A percentile compares a stretch with the other conserved stretches of the same genome.
phyloP scores from a whole-genome alignment of 2,329 filamentous ascomycete species.

The Alternaria sp. region DNA sequence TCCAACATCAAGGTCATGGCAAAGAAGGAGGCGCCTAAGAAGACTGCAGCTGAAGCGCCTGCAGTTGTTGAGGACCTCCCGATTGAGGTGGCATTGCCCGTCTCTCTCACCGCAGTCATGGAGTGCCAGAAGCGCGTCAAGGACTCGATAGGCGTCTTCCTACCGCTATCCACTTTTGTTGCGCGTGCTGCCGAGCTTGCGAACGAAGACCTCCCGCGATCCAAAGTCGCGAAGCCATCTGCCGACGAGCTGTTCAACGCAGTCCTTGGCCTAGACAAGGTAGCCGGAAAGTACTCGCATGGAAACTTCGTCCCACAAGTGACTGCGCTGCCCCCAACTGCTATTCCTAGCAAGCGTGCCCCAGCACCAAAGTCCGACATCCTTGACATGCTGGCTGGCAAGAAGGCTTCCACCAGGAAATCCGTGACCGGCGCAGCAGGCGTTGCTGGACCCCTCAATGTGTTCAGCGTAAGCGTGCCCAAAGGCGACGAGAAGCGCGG shows the following conservation, averaged over 20 bases:
- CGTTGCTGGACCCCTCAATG: conserved; percentile 66
- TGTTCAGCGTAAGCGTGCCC: conserved; percentile 83
- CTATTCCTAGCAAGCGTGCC: conserved; percentile 40
- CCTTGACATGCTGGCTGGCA: conserved; percentile 74
- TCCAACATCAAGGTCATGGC: conserved; percentile 88
- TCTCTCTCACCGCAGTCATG: conserved; percentile 81
- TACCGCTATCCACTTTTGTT: conserved; percentile 88
- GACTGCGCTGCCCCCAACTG: conserved; percentile 52
- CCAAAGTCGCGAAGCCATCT: conserved; percentile 70
- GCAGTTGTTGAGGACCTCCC: conserved; percentile 57
- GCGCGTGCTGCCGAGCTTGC: conserved; percentile 83
- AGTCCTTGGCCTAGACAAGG: conserved; percentile 74
- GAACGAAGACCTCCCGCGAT: conserved; percentile 82
- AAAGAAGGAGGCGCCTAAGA: conserved; percentile 56
- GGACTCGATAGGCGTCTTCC: conserved; percentile 76
- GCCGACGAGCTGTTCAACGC: conserved; percentile 89
- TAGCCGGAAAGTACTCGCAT: conserved; percentile 57
- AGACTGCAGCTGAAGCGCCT: conserved; percentile 52
- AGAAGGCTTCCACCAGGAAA: conserved; percentile 40
- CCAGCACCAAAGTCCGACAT: conserved; percentile 70
- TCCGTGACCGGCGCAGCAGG: conserved; percentile 31
- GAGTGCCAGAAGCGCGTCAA: conserved; percentile 83
- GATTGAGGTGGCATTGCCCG: conserved; percentile 72
- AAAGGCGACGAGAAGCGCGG: conserved; percentile 84
- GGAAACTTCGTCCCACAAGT: conserved; percentile 79